These are phyloP conservation scores for Suillus subalutaceus DNA, from an alignment of 768 basidiomycete species.

Conservation along the genomic window DNA sequence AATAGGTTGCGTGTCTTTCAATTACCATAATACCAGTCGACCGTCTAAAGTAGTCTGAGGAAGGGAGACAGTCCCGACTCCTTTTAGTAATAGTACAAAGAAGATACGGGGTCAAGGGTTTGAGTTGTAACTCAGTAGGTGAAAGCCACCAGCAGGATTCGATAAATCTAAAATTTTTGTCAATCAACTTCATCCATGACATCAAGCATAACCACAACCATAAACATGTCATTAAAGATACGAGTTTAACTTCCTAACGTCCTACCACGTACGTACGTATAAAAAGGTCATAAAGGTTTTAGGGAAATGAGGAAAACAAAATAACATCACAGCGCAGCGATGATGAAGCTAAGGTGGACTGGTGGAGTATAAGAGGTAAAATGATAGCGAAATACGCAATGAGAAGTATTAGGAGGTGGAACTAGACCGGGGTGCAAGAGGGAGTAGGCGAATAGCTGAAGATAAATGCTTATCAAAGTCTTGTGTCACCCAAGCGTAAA, in stretches of 20 bases:
- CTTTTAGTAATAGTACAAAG: no score
- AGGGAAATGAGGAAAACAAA: slow-evolving; percentile 4
- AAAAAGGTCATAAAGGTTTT: slow-evolving; percentile 14
- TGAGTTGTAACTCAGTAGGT: no score
- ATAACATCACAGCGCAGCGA: slow-evolving; percentile 10
- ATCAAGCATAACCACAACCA: background rate
- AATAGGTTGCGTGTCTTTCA: no score
- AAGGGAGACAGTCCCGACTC: no score
- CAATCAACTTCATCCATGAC: no score
- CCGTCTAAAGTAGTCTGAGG: no score
- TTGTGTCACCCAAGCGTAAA: slow-evolving; percentile 5
- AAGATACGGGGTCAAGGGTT: no score
- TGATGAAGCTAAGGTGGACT: background rate
- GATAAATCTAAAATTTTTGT: no score
- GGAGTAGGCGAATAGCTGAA: slow-evolving; percentile 2
- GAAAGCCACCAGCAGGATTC: no score
- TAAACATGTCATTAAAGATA: slow-evolving; percentile 14
- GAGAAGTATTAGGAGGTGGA: background rate
- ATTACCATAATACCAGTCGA: no score
- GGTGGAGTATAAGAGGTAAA: slow-evolving; percentile 3
- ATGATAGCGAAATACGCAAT: slow-evolving; percentile 10
- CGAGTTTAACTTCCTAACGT: slow-evolving; percentile 11
- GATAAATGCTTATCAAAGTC: slow-evolving; percentile 10
- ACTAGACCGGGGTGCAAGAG: slow-evolving; percentile 6
- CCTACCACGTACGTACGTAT: slow-evolving; percentile 12